Conservation (phyloP, 805 yeast species). For the Monosporozyma servazzii region DNA sequence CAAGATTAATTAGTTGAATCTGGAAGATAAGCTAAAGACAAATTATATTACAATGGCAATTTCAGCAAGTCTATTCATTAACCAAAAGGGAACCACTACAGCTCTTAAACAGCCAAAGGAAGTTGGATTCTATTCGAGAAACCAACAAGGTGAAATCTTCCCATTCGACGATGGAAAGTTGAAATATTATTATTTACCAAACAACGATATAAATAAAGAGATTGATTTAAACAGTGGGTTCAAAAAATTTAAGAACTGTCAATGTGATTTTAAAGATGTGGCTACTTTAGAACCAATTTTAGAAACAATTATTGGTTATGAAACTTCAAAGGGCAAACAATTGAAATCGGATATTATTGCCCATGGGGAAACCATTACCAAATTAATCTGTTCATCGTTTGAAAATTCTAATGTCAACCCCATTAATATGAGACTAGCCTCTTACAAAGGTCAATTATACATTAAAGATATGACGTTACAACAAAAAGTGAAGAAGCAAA, state of each 20-base stretch:
- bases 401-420: constrained; percentile 44
- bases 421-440: constrained; percentile 51
- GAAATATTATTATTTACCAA: constrained; percentile 76
- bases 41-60: constrained; percentile 17
- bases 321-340: constrained; percentile 35
- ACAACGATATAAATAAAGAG: constrained; percentile 49
- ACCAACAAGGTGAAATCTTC: constrained; percentile 42
- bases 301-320: constrained; percentile 45
- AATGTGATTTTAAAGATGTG: constrained; percentile 39
- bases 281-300: constrained; percentile 44
- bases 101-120: constrained; percentile 83
- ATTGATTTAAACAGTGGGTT: constrained; percentile 61
- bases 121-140: constrained; percentile 55
- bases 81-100: constrained; percentile 49
- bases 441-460: constrained; percentile 69
- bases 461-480: constrained; percentile 40
- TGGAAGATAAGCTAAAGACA: not conserved
- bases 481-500: constrained; percentile 16
- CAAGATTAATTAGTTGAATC: not conserved
- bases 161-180: constrained; percentile 45
- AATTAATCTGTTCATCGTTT: constrained; percentile 49
- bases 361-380: constrained; percentile 70
- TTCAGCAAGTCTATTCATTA: constrained; percentile 25
- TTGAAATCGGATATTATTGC: constrained; percentile 59
- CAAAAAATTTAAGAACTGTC: constrained; percentile 45